Percentiles rank a stretch among this genome's conserved stretches.
phyloP scores from a whole-genome alignment of 805 yeast species.

The Saccharomycodes ludwigii region DNA sequence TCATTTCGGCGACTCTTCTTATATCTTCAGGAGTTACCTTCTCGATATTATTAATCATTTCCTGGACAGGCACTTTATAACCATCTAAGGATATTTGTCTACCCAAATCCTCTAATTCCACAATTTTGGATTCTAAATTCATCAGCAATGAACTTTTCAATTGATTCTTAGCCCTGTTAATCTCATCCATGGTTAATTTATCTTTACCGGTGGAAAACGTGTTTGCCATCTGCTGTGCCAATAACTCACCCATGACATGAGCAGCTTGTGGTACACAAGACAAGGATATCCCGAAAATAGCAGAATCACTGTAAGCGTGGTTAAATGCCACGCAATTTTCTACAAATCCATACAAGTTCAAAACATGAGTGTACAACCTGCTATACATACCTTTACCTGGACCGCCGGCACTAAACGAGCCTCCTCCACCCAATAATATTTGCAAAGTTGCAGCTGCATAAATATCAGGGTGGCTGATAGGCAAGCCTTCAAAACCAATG shows the following conservation, averaged over 20 bases:
- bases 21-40: slow-evolving; percentile 55
- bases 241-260: slow-evolving; percentile 66
- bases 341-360: slow-evolving; percentile 82
- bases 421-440: slow-evolving; percentile 90
- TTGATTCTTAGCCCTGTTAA: slow-evolving; percentile 84
- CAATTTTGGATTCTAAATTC: slow-evolving; percentile 87
- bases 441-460: slow-evolving; percentile 87
- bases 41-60: slow-evolving; percentile 74
- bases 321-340: slow-evolving; percentile 83
- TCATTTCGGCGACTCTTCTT: slow-evolving; percentile 56
- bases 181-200: slow-evolving; percentile 59
- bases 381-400: slow-evolving; percentile 99
- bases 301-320: slow-evolving; percentile 82
- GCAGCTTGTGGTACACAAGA: slow-evolving; percentile 83
- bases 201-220: slow-evolving; percentile 43
- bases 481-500: slow-evolving; percentile 78
- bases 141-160: slow-evolving; percentile 75
- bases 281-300: slow-evolving; percentile 79
- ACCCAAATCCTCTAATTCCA: slow-evolving; percentile 91
- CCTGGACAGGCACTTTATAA: slow-evolving; percentile 56
- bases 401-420: slow-evolving; percentile 96
- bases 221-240: slow-evolving; percentile 48
- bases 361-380: slow-evolving; percentile 77
- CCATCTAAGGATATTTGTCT: slow-evolving; percentile 86
- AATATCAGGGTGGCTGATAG: slow-evolving; percentile 73